Evolutionary conservation across 495 filamentous ascomycete genomes (phyloP).

Genomic region (Bacidia gigantensis): DNA sequence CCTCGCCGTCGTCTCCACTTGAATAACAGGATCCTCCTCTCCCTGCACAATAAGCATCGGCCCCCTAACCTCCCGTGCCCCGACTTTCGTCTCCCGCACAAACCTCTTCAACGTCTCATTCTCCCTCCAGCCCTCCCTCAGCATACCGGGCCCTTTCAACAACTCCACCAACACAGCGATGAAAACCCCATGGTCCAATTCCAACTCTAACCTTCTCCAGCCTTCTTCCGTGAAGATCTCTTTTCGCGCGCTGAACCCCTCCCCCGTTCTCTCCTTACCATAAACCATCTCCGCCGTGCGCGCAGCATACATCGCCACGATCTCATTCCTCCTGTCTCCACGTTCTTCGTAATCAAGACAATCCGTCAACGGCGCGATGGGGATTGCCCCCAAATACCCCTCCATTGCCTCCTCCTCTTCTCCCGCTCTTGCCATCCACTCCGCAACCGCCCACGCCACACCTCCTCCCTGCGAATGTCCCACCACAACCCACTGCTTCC

Average conservation of each 20-base stretch:
- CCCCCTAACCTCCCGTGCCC: too few relatives aligned
- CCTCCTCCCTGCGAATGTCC: slow-evolving; percentile 41
- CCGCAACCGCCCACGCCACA: slow-evolving; percentile 32
- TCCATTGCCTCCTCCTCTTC: slow-evolving; percentile 15
- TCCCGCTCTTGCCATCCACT: slow-evolving; percentile 27
- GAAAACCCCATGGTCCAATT: slow-evolving; percentile 23
- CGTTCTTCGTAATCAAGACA: slow-evolving; percentile 16
- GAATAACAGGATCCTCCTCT: too few relatives aligned
- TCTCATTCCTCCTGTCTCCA: not conserved
- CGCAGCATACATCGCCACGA: slow-evolving; percentile 8
- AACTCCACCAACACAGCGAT: slow-evolving; percentile 17
- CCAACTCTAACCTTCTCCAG: slow-evolving; percentile 15
- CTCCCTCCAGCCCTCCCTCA: slow-evolving; percentile 16
- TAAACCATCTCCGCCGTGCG: slow-evolving; percentile 4
- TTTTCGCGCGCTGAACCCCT: too few relatives aligned
- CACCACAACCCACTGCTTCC: slow-evolving; percentile 28
- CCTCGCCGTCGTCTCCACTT: too few relatives aligned
- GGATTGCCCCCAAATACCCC: slow-evolving; percentile 32
- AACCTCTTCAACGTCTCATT: too few relatives aligned
- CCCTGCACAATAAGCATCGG: too few relatives aligned
- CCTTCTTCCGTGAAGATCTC: slow-evolving; percentile 21
- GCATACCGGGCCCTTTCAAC: slow-evolving; percentile 5
- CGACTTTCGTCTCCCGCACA: too few relatives aligned
- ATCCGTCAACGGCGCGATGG: slow-evolving; percentile 25
- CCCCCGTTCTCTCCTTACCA: slow-evolving; percentile 11